Conservation (phyloP, 2,329 filamentous ascomycete genomes). For the Verticillium albo-atrum region DNA sequence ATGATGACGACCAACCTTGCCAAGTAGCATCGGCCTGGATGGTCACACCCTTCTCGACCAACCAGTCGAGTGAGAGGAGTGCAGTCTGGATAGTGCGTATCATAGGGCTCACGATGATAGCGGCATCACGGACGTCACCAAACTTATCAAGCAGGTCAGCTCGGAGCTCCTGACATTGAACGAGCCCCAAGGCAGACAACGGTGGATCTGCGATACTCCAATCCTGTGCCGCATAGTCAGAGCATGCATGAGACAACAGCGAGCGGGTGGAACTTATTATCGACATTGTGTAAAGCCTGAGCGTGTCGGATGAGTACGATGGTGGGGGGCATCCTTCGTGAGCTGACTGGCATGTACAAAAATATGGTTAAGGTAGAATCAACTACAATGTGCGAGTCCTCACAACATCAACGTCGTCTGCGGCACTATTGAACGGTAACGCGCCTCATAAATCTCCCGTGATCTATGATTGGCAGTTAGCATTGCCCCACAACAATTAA, state of each 20-base stretch:
- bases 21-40: constrained; percentile 57
- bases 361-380: too few relatives aligned
- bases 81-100: constrained; percentile 62
- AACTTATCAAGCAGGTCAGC: constrained; percentile 36
- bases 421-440: too few relatives aligned
- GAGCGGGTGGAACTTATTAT: constrained; percentile 35
- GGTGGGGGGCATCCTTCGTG: constrained; percentile 42
- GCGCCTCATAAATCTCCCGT: too few relatives aligned
- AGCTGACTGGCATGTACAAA: too few relatives aligned
- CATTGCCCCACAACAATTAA: too few relatives aligned
- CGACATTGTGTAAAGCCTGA: constrained; percentile 58
- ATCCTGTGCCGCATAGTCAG: constrained; percentile 33
- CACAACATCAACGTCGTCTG: too few relatives aligned
- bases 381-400: too few relatives aligned
- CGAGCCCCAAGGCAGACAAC: constrained; percentile 42
- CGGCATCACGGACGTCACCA: constrained; percentile 22
- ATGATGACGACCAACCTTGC: constrained; percentile 45
- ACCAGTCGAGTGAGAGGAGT: constrained; percentile 51
- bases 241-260: background rate
- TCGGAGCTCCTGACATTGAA: constrained; percentile 42
- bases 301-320: constrained; percentile 88
- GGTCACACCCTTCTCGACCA: constrained; percentile 48
- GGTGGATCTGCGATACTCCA: constrained; percentile 45
- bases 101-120: constrained; percentile 62
- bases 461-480: too few relatives aligned